Percentiles rank a stretch among this genome's conserved stretches.
These are phyloP conservation scores for Astrocystis sublimbata DNA, from an alignment of 495 filamentous ascomycete genomes.

Conservation along the genomic window DNA sequence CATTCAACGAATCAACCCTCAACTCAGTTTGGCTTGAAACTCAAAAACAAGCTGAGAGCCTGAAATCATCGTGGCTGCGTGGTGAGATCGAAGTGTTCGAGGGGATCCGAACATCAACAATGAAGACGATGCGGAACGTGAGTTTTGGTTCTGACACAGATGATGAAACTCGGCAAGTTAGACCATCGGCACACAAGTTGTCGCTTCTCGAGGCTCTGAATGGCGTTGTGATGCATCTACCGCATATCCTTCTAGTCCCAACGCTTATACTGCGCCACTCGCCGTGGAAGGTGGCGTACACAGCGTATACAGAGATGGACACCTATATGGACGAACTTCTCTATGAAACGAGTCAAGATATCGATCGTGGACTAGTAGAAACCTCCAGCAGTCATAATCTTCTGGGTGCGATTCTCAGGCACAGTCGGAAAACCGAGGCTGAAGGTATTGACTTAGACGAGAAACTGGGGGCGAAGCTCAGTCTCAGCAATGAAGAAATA, in stretches of 20 bases:
- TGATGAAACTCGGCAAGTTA: neutral
- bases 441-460: too few species aligned
- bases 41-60: constrained; percentile 16
- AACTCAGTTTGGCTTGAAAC: constrained; percentile 29
- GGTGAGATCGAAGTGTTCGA: neutral
- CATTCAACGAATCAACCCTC: constrained; percentile 20
- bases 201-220: neutral
- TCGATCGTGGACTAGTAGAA: neutral
- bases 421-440: neutral
- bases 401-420: neutral
- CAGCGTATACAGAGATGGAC: neutral
- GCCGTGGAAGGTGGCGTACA: neutral
- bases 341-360: neutral
- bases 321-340: constrained; percentile 1
- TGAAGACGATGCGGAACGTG: neutral
- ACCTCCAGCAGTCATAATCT: constrained; percentile 15
- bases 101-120: neutral
- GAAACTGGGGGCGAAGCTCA: neutral
- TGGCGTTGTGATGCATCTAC: constrained; percentile 1
- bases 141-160: constrained; percentile 4
- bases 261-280: neutral
- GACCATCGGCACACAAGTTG: neutral
- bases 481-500: constrained; percentile 24
- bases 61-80: neutral
- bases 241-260: neutral